Evolutionary conservation across 1,284 basidiomycete genomes (phyloP).

Genomic region (Malassezia equina): DNA sequence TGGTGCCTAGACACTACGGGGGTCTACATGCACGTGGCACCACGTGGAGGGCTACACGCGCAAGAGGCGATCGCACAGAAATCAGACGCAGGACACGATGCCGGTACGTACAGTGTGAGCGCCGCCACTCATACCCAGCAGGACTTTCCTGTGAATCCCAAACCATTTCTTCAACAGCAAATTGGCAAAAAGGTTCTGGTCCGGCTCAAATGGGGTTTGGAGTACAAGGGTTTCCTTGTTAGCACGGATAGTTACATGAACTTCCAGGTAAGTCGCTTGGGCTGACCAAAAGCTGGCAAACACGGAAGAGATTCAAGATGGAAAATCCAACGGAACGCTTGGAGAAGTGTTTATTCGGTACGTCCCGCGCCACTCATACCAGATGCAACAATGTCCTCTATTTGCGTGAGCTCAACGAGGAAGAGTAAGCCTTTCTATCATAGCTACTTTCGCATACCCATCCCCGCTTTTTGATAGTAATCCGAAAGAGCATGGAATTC

Average conservation of each 20-base stretch:
- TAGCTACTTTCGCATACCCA: constrained; percentile 2
- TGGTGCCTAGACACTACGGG: neutral
- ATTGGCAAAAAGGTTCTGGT: constrained; percentile 95
- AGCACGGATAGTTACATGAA: constrained; percentile 99
- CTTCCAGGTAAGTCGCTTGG: constrained; percentile 63
- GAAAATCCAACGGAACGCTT: constrained; percentile 84
- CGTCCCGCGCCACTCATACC: constrained; percentile 29
- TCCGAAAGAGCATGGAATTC: neutral
- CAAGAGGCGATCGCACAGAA: neutral
- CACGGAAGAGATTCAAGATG: constrained; percentile 95
- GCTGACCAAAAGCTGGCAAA: constrained; percentile 66
- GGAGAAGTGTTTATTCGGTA: constrained; percentile 97
- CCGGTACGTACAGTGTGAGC: neutral
- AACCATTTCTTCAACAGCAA: constrained; percentile 95
- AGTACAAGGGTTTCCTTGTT: constrained; percentile 97
- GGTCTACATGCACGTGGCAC: constrained; percentile 3
- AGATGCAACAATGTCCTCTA: constrained; percentile 47
- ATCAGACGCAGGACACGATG: constrained; percentile 5
- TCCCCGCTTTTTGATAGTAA: neutral
- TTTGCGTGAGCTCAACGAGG: constrained; percentile 34
- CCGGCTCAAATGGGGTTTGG: constrained; percentile 94
- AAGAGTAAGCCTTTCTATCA: neutral
- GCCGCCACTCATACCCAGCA: neutral
- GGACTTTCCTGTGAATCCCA: constrained; percentile 92
- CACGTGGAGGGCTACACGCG: neutral